A percentile compares a stretch with the other conserved stretches of the same genome.
These are phyloP conservation scores for Fusarium drepaniforme DNA, from an alignment of 2,329 filamentous ascomycete species.

Conservation along the genomic window DNA sequence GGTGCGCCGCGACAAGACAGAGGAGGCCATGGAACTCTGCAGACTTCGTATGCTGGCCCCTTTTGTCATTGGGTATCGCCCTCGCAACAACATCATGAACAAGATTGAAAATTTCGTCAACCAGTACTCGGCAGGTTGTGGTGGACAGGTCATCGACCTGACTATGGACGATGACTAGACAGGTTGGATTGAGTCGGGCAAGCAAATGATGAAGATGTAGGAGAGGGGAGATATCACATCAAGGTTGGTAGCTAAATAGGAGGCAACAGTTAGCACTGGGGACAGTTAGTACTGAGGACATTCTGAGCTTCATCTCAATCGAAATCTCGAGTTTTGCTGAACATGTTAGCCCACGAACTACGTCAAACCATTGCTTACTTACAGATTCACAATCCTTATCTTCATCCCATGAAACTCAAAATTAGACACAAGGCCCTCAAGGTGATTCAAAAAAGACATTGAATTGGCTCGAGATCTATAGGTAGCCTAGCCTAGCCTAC, in stretches of 20 bases:
- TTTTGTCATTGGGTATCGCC: slow-evolving; percentile 18
- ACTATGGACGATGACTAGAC: not conserved
- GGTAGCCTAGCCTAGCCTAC: slow-evolving; percentile 19
- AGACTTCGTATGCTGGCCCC: slow-evolving; percentile 37
- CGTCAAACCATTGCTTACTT: not conserved
- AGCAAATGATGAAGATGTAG: not conserved
- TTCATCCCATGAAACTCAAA: not conserved
- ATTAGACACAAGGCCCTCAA: not conserved
- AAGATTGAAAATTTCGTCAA: not conserved
- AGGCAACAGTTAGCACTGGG: not conserved
- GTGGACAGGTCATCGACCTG: not conserved
- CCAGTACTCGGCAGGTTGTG: not conserved
- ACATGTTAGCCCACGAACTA: not conserved
- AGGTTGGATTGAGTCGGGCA: not conserved
- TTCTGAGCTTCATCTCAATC: not conserved
- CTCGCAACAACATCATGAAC: slow-evolving; percentile 3
- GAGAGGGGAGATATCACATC: not conserved
- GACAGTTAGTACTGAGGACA: not conserved
- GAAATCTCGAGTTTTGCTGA: not conserved
- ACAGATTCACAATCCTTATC: not conserved
- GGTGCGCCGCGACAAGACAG: slow-evolving; percentile 36
- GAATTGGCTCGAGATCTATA: slow-evolving; percentile 33
- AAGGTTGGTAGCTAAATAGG: not conserved
- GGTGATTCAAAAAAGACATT: slow-evolving; percentile 7
- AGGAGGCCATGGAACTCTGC: slow-evolving; percentile 9